Evolutionary conservation across 441 rosid genomes (phyloP).

Genomic region (Hura crepitans): DNA sequence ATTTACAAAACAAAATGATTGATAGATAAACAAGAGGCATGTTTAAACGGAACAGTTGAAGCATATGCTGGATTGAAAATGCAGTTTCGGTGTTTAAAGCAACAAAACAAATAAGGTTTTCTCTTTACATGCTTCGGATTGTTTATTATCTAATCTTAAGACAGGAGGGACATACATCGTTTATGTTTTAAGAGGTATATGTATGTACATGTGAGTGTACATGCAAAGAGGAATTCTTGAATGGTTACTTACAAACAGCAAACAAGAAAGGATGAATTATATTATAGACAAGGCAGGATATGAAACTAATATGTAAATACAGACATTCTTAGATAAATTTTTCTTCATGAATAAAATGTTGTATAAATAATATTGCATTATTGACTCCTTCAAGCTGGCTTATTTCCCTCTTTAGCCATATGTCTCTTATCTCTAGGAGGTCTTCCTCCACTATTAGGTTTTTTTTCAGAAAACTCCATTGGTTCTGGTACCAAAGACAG

Average conservation of each 20-base stretch:
- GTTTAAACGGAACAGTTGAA: background rate
- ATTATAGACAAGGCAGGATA: background rate
- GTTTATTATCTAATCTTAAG: background rate
- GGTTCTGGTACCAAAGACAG: too few species aligned
- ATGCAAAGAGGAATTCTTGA: background rate
- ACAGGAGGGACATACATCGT: conserved; percentile 1
- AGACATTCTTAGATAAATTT: too few species aligned
- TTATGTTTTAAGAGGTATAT: background rate
- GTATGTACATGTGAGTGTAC: background rate
- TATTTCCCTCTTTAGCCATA: too few species aligned
- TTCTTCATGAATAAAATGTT: background rate
- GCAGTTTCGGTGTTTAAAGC: background rate
- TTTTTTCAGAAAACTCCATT: too few species aligned
- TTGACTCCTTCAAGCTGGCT: too few species aligned
- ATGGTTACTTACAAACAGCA: background rate
- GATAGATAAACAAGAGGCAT: background rate
- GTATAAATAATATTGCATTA: too few species aligned
- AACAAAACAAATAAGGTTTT: background rate
- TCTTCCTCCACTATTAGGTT: too few species aligned
- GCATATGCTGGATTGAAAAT: background rate
- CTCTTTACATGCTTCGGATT: background rate
- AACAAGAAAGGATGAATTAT: background rate
- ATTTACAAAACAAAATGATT: background rate
- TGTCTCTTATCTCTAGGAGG: too few species aligned
- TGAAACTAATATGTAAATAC: background rate